Base-by-base conservation (phyloP, 257 asterid genomes). In the Coffea eugenioides region DNA sequence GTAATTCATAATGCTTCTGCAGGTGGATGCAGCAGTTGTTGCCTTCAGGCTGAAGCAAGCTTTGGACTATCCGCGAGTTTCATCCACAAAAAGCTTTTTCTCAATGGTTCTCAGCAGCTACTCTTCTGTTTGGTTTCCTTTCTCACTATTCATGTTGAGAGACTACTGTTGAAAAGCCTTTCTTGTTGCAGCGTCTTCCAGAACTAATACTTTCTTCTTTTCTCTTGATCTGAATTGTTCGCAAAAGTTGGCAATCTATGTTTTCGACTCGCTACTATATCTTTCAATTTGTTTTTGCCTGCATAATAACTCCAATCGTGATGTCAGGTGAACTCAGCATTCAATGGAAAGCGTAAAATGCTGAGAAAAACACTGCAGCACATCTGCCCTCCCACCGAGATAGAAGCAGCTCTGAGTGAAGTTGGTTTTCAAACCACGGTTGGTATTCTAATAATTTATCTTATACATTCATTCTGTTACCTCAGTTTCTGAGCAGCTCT, bases 21-120 rank as follows among this genome's bases (percentile, higher is more conserved):
- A 96, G 99, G 99, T 96, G 67, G 97, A 96, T 89, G 99, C 97
- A 80, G 98, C 99, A 61, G 80, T 96, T 67, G 97, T 88, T 49
- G 78, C 93, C 54, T 92, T 96, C 78, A 91, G 86, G 81, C 88
- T 96, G 79, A 96, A 92, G 93, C 91, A 83, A 83, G 43, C 85
- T 41, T 86, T 16, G 27, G 89, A 94, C 64, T 96, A 94, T 80
- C 99, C 99, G 71, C 83, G 61, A 20, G 97, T 96, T 77, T 89
- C 97, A 74, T 92, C 97, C 43, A 67, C 88, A 80, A 94, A 89
- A 88, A 94, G 97, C 91, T 96, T 96, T 96, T 94, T 96, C 87
- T 88, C 99, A 76, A 84, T 92, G 99, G 98, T 94, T 81, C 74
- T 64, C 64, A 69, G 73, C 39, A 27, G 31, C 75, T 73, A 27